phyloP scores from a whole-genome alignment of 306 rosid species.

The Trifolium repens region DNA sequence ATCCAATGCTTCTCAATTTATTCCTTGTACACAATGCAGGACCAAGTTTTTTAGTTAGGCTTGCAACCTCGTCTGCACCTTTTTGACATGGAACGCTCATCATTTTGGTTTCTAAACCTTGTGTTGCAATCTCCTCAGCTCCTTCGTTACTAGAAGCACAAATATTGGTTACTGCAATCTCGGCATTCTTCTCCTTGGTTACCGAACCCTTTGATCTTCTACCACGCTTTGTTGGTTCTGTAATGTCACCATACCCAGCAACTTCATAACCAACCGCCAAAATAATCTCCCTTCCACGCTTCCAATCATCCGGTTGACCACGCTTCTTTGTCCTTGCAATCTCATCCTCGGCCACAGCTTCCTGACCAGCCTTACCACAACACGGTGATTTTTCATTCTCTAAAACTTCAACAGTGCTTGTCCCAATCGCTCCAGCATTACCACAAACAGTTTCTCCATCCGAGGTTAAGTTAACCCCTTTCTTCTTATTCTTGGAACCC shows the following conservation, averaged over 20 bases:
- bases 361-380: slow-evolving; percentile 26
- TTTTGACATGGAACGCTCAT: no score
- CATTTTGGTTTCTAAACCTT: slow-evolving; percentile 30
- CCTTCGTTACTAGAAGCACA: neutral
- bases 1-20: neutral
- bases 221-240: slow-evolving; percentile 20
- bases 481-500: slow-evolving; percentile 41
- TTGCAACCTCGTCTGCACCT: neutral
- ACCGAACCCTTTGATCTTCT: slow-evolving; percentile 48
- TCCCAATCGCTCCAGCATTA: slow-evolving; percentile 15
- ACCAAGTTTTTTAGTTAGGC: slow-evolving; percentile 1
- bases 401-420: slow-evolving; percentile 5
- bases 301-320: slow-evolving; percentile 46
- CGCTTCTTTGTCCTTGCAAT: slow-evolving; percentile 35
- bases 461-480: neutral
- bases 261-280: slow-evolving; percentile 27
- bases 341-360: slow-evolving; percentile 31
- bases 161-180: no score
- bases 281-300: neutral
- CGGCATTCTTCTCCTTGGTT: slow-evolving; percentile 11
- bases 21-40: slow-evolving; percentile 19
- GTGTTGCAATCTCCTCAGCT: slow-evolving; percentile 21
- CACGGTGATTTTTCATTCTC: slow-evolving; percentile 33
- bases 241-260: slow-evolving; percentile 6
- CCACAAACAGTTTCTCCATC: neutral